Percentiles rank a stretch among this genome's conserved stretches.
phyloP scores from a whole-genome alignment of 768 basidiomycete genomes.

The Leccinellum luteum region DNA sequence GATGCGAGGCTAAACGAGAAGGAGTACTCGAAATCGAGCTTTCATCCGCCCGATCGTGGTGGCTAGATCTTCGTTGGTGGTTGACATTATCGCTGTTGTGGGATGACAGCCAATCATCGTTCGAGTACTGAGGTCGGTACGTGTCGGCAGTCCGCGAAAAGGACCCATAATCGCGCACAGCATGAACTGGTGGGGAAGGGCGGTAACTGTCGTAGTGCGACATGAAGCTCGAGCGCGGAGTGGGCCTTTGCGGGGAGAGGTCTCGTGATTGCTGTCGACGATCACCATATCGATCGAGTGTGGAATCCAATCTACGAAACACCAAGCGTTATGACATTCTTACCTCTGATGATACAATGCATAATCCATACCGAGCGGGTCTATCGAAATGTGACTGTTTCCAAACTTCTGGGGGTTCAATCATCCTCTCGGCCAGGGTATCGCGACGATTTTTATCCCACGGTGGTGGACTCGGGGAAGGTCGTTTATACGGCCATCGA shows the following conservation, averaged over 20 bases:
- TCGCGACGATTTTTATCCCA: constrained; percentile 36
- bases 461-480: constrained; percentile 34
- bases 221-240: constrained; percentile 32
- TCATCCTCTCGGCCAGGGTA: constrained; percentile 50
- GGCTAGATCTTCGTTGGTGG: constrained; percentile 18
- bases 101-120: constrained; percentile 31
- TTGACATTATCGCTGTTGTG: constrained; percentile 32
- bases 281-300: constrained; percentile 36
- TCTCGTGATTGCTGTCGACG: constrained; percentile 36
- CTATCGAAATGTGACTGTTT: constrained; percentile 55
- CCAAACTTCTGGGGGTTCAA: constrained; percentile 75
- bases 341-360: constrained; percentile 29
- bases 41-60: constrained; percentile 27
- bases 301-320: constrained; percentile 25
- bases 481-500: constrained; percentile 46
- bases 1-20: constrained; percentile 22
- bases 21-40: constrained; percentile 35
- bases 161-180: constrained; percentile 39
- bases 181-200: constrained; percentile 35
- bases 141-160: constrained; percentile 41
- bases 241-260: constrained; percentile 36
- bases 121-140: constrained; percentile 49
- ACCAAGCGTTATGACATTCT: constrained; percentile 15
- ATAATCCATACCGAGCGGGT: constrained; percentile 40
- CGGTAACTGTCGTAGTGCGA: constrained; percentile 51